phyloP scores from a whole-genome alignment of 306 rosid species.

The Acmispon strigosus region DNA sequence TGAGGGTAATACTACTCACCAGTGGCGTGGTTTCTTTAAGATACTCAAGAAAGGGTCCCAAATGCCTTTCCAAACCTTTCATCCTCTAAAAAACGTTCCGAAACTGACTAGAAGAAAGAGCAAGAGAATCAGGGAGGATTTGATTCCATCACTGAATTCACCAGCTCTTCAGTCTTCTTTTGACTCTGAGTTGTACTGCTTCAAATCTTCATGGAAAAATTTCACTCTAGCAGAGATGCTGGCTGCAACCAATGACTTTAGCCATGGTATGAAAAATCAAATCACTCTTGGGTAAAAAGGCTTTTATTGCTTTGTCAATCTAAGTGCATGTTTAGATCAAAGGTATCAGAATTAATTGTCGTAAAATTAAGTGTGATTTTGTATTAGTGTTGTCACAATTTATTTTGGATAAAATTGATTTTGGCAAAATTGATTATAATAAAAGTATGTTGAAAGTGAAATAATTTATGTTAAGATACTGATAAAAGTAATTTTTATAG shows the following conservation, averaged over 20 bases:
- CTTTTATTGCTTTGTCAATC: not conserved
- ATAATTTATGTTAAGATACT: no score
- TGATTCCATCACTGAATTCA: constrained; percentile 42
- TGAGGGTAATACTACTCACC: constrained; percentile 24
- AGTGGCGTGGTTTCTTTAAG: constrained; percentile 59
- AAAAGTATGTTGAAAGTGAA: no score
- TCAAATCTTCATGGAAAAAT: constrained; percentile 83
- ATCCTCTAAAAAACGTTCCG: constrained; percentile 46
- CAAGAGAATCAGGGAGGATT: constrained; percentile 61
- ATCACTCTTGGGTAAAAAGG: not conserved
- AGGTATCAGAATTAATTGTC: no score
- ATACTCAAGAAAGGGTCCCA: constrained; percentile 64
- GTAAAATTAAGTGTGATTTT: no score
- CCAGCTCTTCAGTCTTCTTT: constrained; percentile 37
- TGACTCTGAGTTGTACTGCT: constrained; percentile 45
- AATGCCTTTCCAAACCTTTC: constrained; percentile 45
- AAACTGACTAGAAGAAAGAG: constrained; percentile 69
- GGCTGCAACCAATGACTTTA: constrained; percentile 71
- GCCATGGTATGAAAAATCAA: constrained; percentile 46
- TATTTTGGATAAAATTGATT: no score
- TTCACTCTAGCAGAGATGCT: constrained; percentile 53
- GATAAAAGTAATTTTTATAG: no score
- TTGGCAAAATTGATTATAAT: no score
- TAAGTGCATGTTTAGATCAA: no score
- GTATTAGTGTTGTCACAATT: no score